phyloP scores from a whole-genome alignment of 2,329 filamentous ascomycete genomes.

The Aureobasidium sp. region DNA sequence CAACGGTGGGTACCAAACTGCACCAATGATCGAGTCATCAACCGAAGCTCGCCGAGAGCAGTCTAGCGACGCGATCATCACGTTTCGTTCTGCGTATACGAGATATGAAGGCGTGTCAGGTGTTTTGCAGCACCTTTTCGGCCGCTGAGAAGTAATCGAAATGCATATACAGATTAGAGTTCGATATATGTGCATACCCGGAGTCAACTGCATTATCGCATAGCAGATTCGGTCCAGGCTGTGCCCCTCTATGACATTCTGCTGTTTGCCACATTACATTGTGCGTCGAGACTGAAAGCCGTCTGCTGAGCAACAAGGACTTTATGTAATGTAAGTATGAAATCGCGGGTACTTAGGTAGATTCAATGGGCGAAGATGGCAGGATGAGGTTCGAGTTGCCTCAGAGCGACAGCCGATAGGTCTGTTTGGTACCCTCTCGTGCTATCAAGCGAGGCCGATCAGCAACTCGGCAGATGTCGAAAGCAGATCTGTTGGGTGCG shows the following conservation, averaged over 20 bases:
- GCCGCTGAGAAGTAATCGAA: not conserved
- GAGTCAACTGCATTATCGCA: not conserved
- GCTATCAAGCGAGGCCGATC: not conserved
- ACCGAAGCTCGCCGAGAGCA: not conserved
- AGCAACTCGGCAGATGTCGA: not conserved
- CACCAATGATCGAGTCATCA: not conserved
- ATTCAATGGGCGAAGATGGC: not conserved
- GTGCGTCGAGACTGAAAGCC: not conserved
- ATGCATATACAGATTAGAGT: not conserved
- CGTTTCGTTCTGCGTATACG: not conserved
- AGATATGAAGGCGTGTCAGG: not conserved
- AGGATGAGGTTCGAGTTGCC: not conserved
- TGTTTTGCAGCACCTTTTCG: not conserved
- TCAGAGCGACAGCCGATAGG: not conserved
- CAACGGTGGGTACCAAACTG: not conserved
- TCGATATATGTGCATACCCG: not conserved
- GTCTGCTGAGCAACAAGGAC: not conserved
- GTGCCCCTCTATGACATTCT: not conserved
- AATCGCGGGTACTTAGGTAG: not conserved
- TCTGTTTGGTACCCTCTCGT: not conserved
- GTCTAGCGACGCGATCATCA: not conserved
- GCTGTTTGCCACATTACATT: not conserved
- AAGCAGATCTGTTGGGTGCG: slow-evolving; percentile 1
- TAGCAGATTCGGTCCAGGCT: not conserved
- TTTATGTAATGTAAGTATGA: not conserved